Evolutionary conservation across 176 grass and related monocot genomes (phyloP), one percentile per base, ranked within the genome.

Genomic region (Pharus latifolius): DNA sequence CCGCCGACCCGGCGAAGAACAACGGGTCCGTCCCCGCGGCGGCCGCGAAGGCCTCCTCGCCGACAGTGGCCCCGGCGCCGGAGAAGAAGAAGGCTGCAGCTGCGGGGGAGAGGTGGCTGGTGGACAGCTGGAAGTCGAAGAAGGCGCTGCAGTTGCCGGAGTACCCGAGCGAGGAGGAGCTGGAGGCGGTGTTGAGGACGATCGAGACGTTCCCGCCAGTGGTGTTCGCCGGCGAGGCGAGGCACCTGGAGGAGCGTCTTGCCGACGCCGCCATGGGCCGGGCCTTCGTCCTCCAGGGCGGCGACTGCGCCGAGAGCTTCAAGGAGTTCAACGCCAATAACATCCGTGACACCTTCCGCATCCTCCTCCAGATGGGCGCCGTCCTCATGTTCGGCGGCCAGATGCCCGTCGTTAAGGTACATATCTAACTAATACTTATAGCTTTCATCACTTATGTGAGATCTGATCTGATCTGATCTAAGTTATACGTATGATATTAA

Each of bases 291-390:
- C 80, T 96, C 55, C 92, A 96, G 78, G 92, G 92, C 23, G 92
- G 92, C 0, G 92, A 96, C 69, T 99, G 96, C 46, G 96, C 96
- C 6, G 96, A 99, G 87, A 99, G 96, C 87, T 99, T 99, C 96
- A 99, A 99, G 90, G 96, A 99, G 81, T 99, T 99, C 79, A 81
- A 99, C 78, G 90, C 90, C 8, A 99, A 88, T 69, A 99, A 99
- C 52, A 99, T 95, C 73, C 70, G 96, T 7, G 96, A 99, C 75
- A 99, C 96, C 35, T 99, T 99, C 88, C 80, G 92, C 43, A 77
- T 96, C 48, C 78, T 96, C 57, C 92, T 96, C 34, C 92, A 96
- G 92, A 96, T 96, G 92, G 74, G 88, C 85, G 92, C 71, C 30
- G 92, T 96, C 60, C 92, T 96, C 69, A 96, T 96, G 92, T 96